Conservation (phyloP, 2,329 filamentous ascomycete species). For the Nothophoma quercina region DNA sequence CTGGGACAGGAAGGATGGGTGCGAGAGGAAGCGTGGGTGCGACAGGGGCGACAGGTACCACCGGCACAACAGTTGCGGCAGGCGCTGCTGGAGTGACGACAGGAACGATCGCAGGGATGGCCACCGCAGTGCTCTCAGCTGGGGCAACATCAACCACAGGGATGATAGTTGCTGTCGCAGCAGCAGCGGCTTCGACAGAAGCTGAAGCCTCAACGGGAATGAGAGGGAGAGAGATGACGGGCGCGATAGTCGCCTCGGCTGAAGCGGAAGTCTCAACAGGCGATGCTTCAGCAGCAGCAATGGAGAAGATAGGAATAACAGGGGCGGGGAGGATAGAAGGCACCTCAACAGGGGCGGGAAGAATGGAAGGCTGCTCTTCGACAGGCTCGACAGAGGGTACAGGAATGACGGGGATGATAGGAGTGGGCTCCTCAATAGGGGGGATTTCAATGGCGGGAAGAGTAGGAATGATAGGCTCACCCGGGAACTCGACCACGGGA, state of each 20-base stretch:
- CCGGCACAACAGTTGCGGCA: too few species aligned
- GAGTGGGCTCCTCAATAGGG: not conserved
- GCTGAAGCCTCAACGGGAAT: not conserved
- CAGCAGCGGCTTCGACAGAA: not conserved
- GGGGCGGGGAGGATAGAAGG: not conserved
- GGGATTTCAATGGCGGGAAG: not conserved
- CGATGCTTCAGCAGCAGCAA: too few species aligned
- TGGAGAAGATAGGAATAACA: not conserved
- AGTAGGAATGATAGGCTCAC: conserved; percentile 13
- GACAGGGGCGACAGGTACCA: not conserved
- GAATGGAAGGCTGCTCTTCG: not conserved
- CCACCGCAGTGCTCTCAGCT: not conserved
- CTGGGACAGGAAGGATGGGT: not conserved
- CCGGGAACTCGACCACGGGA: conserved; percentile 16
- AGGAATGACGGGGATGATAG: not conserved
- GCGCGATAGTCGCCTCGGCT: not conserved
- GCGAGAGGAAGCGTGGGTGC: not conserved
- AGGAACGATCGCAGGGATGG: not conserved
- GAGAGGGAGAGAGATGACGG: not conserved
- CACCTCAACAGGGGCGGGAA: not conserved
- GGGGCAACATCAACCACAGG: not conserved
- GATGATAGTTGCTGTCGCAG: not conserved
- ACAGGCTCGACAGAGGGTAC: not conserved
- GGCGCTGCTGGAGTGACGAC: too few species aligned
- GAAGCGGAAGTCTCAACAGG: not conserved